A percentile compares a stretch with the other conserved stretches of the same genome.
These are phyloP conservation scores for Neoconidiobolus thromboides DNA, from an alignment of 371 early-diverging fungal species.

Conservation along the genomic window DNA sequence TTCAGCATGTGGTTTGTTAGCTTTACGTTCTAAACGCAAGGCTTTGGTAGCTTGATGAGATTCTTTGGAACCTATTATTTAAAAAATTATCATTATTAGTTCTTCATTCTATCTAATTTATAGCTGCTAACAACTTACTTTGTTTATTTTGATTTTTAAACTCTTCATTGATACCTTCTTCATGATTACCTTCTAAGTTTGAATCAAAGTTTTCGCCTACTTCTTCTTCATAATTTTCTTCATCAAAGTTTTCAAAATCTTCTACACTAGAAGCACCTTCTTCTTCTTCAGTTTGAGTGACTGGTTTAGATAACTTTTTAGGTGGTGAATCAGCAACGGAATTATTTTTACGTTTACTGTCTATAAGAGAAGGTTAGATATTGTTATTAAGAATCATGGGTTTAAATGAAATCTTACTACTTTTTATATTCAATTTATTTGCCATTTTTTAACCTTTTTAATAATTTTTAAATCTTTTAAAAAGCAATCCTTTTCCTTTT, in stretches of 20 bases:
- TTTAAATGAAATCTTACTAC: no score
- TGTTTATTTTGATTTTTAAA: background rate
- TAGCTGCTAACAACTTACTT: background rate
- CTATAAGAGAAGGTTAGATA: no score
- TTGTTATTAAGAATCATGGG: no score
- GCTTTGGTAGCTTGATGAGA: constrained; percentile 4
- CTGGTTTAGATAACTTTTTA: background rate
- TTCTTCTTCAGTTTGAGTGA: background rate
- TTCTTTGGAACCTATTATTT: background rate
- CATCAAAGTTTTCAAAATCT: background rate
- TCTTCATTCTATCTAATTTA: background rate
- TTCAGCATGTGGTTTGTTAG: constrained; percentile 44
- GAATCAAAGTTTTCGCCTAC: background rate
- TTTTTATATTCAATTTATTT: no score
- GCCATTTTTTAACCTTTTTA: no score
- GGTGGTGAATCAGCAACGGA: no score
- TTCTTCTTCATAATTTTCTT: background rate
- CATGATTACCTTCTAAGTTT: background rate
- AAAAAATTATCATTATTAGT: background rate
- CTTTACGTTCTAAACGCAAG: constrained; percentile 28
- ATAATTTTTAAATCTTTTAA: no score
- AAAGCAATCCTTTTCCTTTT: no score
- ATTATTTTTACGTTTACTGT: no score
- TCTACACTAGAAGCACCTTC: background rate
- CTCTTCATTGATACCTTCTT: background rate